phyloP scores from a whole-genome alignment of 2,329 filamentous ascomycete species.

The Coniochaeta prunicola region DNA sequence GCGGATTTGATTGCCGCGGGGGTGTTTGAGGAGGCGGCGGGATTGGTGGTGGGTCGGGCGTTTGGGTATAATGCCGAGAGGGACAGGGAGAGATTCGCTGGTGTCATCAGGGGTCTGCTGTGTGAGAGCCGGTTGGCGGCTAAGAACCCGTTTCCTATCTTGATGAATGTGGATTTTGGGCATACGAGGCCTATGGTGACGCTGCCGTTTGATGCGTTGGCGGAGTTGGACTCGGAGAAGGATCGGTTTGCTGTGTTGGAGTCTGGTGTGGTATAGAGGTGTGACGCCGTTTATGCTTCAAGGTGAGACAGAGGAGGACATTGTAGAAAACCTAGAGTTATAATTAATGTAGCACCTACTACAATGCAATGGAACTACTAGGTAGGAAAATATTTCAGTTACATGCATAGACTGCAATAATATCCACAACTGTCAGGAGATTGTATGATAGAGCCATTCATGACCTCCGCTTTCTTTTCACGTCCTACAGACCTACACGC shows the following conservation, averaged over 20 bases:
- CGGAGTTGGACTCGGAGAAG: conserved; percentile 27
- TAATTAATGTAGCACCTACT: no score
- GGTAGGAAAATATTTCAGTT: no score
- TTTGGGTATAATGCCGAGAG: conserved; percentile 30
- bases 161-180: conserved; percentile 34
- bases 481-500: no score
- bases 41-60: conserved; percentile 32
- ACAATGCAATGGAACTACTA: no score
- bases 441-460: no score
- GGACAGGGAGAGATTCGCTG: conserved; percentile 18
- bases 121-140: conserved; percentile 24
- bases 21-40: conserved; percentile 31
- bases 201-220: conserved; percentile 29
- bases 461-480: no score
- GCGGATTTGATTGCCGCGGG: conserved; percentile 33
- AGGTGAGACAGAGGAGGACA: no score
- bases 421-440: no score
- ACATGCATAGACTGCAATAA: no score
- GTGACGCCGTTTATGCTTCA: background rate
- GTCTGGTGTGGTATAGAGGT: background rate
- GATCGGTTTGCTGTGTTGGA: conserved; percentile 24
- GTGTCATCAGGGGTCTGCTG: conserved; percentile 23
- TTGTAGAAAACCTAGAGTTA: no score
- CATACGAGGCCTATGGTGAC: conserved; percentile 35
- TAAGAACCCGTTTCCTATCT: conserved; percentile 26